phyloP scores from a whole-genome alignment of 2,329 filamentous ascomycete species.

The Gyromitra esculenta region DNA sequence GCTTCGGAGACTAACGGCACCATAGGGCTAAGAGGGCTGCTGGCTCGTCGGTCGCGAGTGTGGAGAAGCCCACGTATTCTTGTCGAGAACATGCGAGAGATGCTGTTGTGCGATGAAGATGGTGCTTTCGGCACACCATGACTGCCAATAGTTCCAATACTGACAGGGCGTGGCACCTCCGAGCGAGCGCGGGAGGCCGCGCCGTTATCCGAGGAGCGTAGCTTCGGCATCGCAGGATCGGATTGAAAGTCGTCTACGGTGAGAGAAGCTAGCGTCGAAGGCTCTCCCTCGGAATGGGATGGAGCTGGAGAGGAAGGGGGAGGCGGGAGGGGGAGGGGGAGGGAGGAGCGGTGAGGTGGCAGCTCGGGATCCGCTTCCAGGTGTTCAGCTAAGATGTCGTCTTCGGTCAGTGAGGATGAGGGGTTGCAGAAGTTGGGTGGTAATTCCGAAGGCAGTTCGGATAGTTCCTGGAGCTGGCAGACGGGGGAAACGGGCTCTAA shows the following conservation, averaged over 20 bases:
- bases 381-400: conserved; percentile 40
- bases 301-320: conserved; percentile 18
- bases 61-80: conserved; percentile 48
- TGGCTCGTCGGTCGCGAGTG: conserved; percentile 43
- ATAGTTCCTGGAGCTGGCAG: conserved; percentile 21
- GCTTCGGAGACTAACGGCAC: conserved; percentile 32
- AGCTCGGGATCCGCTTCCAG: conserved; percentile 35
- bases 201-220: conserved; percentile 42
- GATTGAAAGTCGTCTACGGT: conserved; percentile 24
- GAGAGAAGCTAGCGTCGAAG: conserved; percentile 27
- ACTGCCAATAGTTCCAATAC: conserved; percentile 16
- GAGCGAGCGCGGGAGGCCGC: conserved; percentile 28
- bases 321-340: conserved; percentile 13
- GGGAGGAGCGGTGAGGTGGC: conserved; percentile 40
- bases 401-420: conserved; percentile 26
- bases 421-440: conserved; percentile 22
- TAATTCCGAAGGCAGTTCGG: conserved; percentile 29
- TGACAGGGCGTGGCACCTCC: conserved; percentile 34
- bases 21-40: conserved; percentile 39
- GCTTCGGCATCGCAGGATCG: conserved; percentile 40
- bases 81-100: conserved; percentile 51
- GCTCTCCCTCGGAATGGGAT: conserved; percentile 26
- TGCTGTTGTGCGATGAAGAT: conserved; percentile 46
- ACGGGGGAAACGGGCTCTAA: conserved; percentile 20
- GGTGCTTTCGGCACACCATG: conserved; percentile 26